Percentiles rank a stretch among this genome's conserved stretches.
phyloP scores from a whole-genome alignment of 371 early-diverging fungal genomes.

The Thermomucor indicae-seudaticae region DNA sequence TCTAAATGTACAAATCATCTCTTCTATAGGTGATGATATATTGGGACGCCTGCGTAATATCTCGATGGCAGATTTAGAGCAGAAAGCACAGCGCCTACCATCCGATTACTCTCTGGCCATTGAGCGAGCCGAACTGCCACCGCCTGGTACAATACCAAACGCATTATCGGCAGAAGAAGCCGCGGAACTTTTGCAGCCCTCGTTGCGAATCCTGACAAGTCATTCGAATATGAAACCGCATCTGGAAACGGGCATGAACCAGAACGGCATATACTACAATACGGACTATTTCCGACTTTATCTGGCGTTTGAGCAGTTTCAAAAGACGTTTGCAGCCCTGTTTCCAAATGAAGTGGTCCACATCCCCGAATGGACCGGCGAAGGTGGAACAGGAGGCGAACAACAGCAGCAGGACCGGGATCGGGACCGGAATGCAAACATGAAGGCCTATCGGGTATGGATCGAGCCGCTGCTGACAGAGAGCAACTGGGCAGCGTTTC shows the following conservation, averaged over 20 bases:
- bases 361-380: conserved; percentile 1
- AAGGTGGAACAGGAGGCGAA: neutral
- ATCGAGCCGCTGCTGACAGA: conserved; percentile 38
- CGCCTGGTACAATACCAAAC: conserved; percentile 2
- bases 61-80: conserved; percentile 33
- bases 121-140: conserved; percentile 18
- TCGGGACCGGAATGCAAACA: conserved; percentile 33
- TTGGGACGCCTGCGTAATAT: conserved; percentile 36
- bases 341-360: conserved; percentile 34
- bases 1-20: neutral
- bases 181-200: conserved; percentile 21
- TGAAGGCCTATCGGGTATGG: conserved; percentile 48
- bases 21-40: conserved; percentile 38
- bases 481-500: conserved; percentile 48
- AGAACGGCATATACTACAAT: conserved; percentile 49
- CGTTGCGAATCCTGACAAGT: conserved; percentile 23
- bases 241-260: conserved; percentile 47
- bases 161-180: conserved; percentile 25
- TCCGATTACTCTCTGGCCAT: conserved; percentile 24
- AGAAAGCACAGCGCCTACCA: conserved; percentile 30
- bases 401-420: conserved; percentile 34
- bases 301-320: conserved; percentile 45
- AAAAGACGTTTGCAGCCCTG: conserved; percentile 23
- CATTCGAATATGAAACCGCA: conserved; percentile 48
- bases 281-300: conserved; percentile 41